These are phyloP conservation scores for Heterobasidion irregulare DNA, from an alignment of 1,284 basidiomycete species.

Conservation along the genomic window DNA sequence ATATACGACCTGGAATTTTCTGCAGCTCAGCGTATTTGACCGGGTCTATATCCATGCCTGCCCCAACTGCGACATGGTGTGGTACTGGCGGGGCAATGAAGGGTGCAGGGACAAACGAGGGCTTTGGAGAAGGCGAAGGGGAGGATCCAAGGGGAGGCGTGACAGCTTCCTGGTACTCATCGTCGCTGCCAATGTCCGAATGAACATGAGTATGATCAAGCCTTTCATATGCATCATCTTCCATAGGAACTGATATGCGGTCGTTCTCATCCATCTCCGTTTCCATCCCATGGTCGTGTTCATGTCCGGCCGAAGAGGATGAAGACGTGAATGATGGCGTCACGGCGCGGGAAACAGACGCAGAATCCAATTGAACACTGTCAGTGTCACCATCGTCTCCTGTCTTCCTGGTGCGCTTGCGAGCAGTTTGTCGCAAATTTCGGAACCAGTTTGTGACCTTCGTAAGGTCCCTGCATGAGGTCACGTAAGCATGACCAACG, in stretches of 20 bases:
- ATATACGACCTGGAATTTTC: constrained; percentile 18
- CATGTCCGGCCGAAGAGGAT: constrained; percentile 17
- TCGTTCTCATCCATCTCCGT: constrained; percentile 13
- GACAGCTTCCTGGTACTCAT: constrained; percentile 62
- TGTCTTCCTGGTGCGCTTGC: constrained; percentile 38
- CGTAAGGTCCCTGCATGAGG: constrained; percentile 52
- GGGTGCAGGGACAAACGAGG: constrained; percentile 11
- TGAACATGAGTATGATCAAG: constrained; percentile 19
- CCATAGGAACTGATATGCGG: constrained; percentile 14
- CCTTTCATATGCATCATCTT: constrained; percentile 11
- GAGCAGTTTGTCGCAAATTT: constrained; percentile 65
- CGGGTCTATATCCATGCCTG: constrained; percentile 17
- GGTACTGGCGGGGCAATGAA: constrained; percentile 11
- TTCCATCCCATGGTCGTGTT: constrained; percentile 10
- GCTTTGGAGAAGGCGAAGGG: constrained; percentile 46
- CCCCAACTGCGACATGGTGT: constrained; percentile 13
- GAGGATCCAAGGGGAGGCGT: constrained; percentile 37
- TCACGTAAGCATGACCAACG: not conserved
- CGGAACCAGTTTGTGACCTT: constrained; percentile 86
- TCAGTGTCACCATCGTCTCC: constrained; percentile 31
- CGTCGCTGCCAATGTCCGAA: constrained; percentile 21
- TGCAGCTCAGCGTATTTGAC: constrained; percentile 21
- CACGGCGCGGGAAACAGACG: constrained; percentile 37
- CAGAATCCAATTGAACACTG: constrained; percentile 24
- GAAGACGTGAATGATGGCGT: constrained; percentile 36